A percentile compares a stretch with the other conserved stretches of the same genome.
Conservation (phyloP, 1,284 basidiomycete genomes). For the Microbotryomycetes sp. region DNA sequence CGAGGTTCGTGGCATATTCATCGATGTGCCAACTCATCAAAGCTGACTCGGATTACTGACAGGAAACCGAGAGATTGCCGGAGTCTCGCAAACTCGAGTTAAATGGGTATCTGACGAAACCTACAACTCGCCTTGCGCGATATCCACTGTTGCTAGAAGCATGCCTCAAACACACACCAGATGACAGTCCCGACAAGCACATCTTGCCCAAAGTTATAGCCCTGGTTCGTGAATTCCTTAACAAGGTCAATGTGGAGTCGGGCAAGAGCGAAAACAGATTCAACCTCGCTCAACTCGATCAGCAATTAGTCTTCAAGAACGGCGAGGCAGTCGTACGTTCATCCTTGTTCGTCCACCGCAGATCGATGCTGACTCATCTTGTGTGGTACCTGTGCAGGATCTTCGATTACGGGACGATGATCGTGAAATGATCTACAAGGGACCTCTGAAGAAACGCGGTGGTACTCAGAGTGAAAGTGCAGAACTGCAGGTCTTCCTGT, state of each 20-base stretch:
- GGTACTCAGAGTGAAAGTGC: slow-evolving; percentile 67
- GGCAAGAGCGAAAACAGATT: slow-evolving; percentile 90
- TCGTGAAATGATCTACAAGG: slow-evolving; percentile 89
- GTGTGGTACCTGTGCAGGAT: slow-evolving; percentile 52
- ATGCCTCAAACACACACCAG: slow-evolving; percentile 85
- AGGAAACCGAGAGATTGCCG: slow-evolving; percentile 80
- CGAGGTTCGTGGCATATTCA: slow-evolving; percentile 56
- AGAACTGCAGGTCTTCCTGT: slow-evolving; percentile 88
- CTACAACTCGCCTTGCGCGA: slow-evolving; percentile 90
- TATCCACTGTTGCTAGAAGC: slow-evolving; percentile 92
- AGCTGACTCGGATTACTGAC: not conserved
- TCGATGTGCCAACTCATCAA: not conserved
- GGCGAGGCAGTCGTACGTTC: slow-evolving; percentile 73
- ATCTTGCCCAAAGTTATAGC: slow-evolving; percentile 71
- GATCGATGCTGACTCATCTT: slow-evolving; percentile 1
- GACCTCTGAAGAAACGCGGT: slow-evolving; percentile 85
- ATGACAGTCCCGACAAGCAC: slow-evolving; percentile 81
- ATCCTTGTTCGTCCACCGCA: not conserved
- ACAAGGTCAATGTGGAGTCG: slow-evolving; percentile 82
- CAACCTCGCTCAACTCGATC: slow-evolving; percentile 81
- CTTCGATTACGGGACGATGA: slow-evolving; percentile 77
- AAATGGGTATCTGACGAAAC: slow-evolving; percentile 97
- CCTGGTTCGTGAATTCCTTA: slow-evolving; percentile 75
- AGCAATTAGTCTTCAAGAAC: slow-evolving; percentile 76
- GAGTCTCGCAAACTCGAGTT: slow-evolving; percentile 94